Evolutionary conservation across 441 rosid species (phyloP), one percentile per base, ranked within the genome.

Genomic region (Pelargonium australe): DNA sequence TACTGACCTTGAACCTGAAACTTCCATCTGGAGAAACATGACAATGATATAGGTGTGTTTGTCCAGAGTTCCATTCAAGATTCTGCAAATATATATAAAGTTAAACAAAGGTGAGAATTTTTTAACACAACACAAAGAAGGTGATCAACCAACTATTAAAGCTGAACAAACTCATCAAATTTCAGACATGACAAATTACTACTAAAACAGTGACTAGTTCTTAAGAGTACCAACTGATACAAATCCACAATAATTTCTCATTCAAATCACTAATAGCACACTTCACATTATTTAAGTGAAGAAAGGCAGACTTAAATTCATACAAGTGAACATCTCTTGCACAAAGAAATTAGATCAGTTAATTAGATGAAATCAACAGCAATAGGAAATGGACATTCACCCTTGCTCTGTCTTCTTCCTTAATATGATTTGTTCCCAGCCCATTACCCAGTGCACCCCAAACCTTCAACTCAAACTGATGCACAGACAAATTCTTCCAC

Each of bases 1-100:
- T 23, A 64, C 71, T 62, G 74, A 90, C 96, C 95, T 90, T 89
- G 80, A 90, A 87, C 68, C 72, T 77, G 66, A 19, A 80, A 63
- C 71, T 80, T 10, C 89, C 86, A 61, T 80, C 66, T 0, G 60
- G 25, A 65, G 75, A 71, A 64, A 89, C 86, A 70, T 85, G 75
- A 55, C 97, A 90, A 1, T 81, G 87, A 66, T 90, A 90, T 44
- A 68, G 31, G 47, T 75, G 83, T 0, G 90, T 78, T 69, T 66
- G 80, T 12, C 73, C 84, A n/a, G 86, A 73, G 77, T 84, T 87
- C 91, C 92, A 81, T 43, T 80, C 80, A 60, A 75, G 60, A 41
- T 14, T 28, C 96, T 92, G 85, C 74, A 28, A 61, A 44, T 67
- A 51, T 12, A 67, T 58, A 12, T 19, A 19, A 58, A 58, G 8